Evolutionary conservation across 2,329 filamentous ascomycete genomes (phyloP).

Genomic region (Colletotrichum sp.): DNA sequence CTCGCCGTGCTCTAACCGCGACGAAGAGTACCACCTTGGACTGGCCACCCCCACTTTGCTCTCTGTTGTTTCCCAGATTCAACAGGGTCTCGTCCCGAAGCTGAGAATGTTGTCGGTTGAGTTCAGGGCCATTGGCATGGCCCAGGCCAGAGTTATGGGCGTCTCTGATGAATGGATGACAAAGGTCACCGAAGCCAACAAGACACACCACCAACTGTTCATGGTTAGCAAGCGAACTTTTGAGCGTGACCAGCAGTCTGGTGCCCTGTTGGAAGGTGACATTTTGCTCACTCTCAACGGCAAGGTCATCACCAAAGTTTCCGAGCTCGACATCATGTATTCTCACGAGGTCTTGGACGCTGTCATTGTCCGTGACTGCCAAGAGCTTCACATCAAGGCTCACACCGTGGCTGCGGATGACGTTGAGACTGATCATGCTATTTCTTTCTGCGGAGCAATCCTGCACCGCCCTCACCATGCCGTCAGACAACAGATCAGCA

Average conservation of each 20-base stretch:
- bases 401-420: slow-evolving; percentile 88
- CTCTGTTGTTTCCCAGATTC: slow-evolving; percentile 87
- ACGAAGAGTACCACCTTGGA: slow-evolving; percentile 96
- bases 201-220: slow-evolving; percentile 93
- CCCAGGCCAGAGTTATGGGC: slow-evolving; percentile 95
- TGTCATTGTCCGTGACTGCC: slow-evolving; percentile 82
- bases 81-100: slow-evolving; percentile 77
- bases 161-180: slow-evolving; percentile 96
- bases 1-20: slow-evolving; percentile 76
- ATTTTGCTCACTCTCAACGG: slow-evolving; percentile 90
- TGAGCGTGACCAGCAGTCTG: slow-evolving; percentile 54
- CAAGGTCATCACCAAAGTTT: slow-evolving; percentile 90
- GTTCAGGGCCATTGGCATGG: slow-evolving; percentile 95
- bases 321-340: slow-evolving; percentile 97
- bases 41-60: slow-evolving; percentile 87
- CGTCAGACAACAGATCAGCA: slow-evolving; percentile 95
- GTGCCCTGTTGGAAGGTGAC: slow-evolving; percentile 84
- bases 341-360: slow-evolving; percentile 83
- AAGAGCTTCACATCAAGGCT: slow-evolving; percentile 78
- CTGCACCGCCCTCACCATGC: slow-evolving; percentile 94
- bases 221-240: slow-evolving; percentile 93
- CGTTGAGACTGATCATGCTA: slow-evolving; percentile 88
- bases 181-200: slow-evolving; percentile 86
- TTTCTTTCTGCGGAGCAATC: slow-evolving; percentile 94
- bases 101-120: slow-evolving; percentile 93